A percentile compares a stretch with the other conserved stretches of the same genome.
Conservation (phyloP, 768 basidiomycete genomes). For the Tricholoma furcatifolium region DNA sequence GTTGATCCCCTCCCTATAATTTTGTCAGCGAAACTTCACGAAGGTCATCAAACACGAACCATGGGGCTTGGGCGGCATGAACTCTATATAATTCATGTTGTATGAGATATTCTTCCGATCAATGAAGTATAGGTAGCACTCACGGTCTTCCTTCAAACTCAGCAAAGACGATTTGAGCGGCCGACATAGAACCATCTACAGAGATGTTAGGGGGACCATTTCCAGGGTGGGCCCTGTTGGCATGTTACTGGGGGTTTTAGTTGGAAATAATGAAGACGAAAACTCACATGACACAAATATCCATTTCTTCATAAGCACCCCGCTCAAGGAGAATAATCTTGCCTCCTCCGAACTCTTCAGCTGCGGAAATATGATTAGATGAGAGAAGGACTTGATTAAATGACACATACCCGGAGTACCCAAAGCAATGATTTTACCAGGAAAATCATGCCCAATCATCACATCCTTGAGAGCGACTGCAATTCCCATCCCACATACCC, state of each 20-base stretch:
- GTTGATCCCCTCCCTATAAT: slow-evolving; percentile 71
- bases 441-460: slow-evolving; percentile 55
- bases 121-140: slow-evolving; percentile 18
- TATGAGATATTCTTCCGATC: slow-evolving; percentile 1
- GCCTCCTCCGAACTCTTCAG: slow-evolving; percentile 78
- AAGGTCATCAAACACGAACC: slow-evolving; percentile 33
- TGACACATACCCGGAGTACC: slow-evolving; percentile 67
- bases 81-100: slow-evolving; percentile 42
- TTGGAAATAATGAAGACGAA: background rate
- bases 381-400: background rate
- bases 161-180: slow-evolving; percentile 64
- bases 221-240: slow-evolving; percentile 68
- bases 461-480: slow-evolving; percentile 74
- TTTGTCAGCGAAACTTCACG: slow-evolving; percentile 2
- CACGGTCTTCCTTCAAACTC: slow-evolving; percentile 78
- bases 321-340: slow-evolving; percentile 72
- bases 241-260: background rate
- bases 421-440: slow-evolving; percentile 70
- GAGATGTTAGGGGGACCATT: slow-evolving; percentile 52
- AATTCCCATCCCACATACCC: slow-evolving; percentile 70
- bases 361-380: slow-evolving; percentile 32
- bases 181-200: slow-evolving; percentile 52
- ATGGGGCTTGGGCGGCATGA: slow-evolving; percentile 76
- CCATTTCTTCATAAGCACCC: slow-evolving; percentile 83
- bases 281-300: slow-evolving; percentile 71